phyloP scores from a whole-genome alignment of 208 protist genomes.

The Crithidia acanthocephali region DNA sequence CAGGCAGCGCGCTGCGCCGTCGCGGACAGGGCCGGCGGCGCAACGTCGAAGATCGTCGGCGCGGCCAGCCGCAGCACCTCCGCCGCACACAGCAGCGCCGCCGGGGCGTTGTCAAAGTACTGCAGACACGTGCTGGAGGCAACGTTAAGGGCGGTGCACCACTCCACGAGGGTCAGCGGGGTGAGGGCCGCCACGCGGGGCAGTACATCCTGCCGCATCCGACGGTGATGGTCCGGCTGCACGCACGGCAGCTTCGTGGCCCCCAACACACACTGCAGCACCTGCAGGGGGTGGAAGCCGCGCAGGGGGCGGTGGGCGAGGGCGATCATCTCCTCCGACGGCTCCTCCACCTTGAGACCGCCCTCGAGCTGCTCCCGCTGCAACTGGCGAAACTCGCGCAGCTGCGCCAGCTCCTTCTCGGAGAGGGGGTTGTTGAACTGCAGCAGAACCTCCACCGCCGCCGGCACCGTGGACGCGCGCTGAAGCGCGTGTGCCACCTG shows the following conservation, averaged over 20 bases:
- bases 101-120: conserved; percentile 31
- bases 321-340: conserved; percentile 48
- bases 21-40: conserved; percentile 8
- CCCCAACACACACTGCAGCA: conserved; percentile 74
- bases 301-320: conserved; percentile 55
- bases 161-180: conserved; percentile 63
- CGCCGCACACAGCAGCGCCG: conserved; percentile 62
- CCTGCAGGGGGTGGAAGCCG: conserved; percentile 59
- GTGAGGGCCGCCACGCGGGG: conserved; percentile 42
- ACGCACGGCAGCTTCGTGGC: conserved; percentile 64
- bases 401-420: conserved; percentile 63
- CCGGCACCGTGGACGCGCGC: conserved; percentile 28
- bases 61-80: conserved; percentile 61
- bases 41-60: conserved; percentile 48
- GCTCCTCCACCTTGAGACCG: conserved; percentile 55
- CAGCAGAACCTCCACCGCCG: conserved; percentile 61
- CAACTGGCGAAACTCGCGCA: conserved; percentile 48
- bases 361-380: conserved; percentile 65
- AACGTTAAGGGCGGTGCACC: conserved; percentile 46
- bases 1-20: conserved; percentile 10
- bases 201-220: conserved; percentile 70
- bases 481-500: conserved; percentile 57
- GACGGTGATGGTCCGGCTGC: conserved; percentile 49
- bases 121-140: conserved; percentile 36
- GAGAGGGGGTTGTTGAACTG: conserved; percentile 81